phyloP scores from a whole-genome alignment of 805 yeast genomes.

The Candida mattraensis region DNA sequence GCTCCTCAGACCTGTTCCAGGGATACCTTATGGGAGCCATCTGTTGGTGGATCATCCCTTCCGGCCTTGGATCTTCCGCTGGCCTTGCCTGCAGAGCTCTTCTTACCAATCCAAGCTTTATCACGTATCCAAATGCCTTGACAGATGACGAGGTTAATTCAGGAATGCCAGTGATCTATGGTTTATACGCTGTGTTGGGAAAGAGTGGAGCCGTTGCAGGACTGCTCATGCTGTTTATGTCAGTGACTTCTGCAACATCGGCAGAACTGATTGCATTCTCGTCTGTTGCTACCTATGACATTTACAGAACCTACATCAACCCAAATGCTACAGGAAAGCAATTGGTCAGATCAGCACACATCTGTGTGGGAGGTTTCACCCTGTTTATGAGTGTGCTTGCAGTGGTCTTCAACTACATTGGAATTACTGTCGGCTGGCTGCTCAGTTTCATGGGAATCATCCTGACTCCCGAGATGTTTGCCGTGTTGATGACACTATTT shows the following conservation, averaged over 20 bases:
- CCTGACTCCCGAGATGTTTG: constrained; percentile 36
- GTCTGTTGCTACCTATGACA: constrained; percentile 45
- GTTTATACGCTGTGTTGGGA: constrained; percentile 35
- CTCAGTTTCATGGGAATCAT: constrained; percentile 5
- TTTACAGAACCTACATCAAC: constrained; percentile 44
- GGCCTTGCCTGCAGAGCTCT: constrained; percentile 36
- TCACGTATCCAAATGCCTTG: constrained; percentile 36
- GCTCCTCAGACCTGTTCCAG: constrained; percentile 37
- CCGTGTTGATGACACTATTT: constrained; percentile 35
- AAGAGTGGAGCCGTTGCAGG: constrained; percentile 35
- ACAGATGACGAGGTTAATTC: constrained; percentile 31
- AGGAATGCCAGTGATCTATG: constrained; percentile 35
- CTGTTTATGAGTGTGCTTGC: constrained; percentile 40
- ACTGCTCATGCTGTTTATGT: constrained; percentile 37
- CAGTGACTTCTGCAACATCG: constrained; percentile 43
- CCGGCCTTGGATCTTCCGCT: constrained; percentile 36
- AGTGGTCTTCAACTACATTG: constrained; percentile 36
- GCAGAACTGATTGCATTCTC: constrained; percentile 42
- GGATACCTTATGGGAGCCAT: constrained; percentile 38
- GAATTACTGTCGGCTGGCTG: constrained; percentile 38
- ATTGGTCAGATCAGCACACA: constrained; percentile 43
- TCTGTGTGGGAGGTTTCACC: constrained; percentile 41
- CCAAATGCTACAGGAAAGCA: constrained; percentile 42
- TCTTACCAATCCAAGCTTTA: constrained; percentile 29
- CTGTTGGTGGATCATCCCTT: constrained; percentile 25